Percentiles rank a stretch among this genome's conserved stretches.
Conservation (phyloP, 352 stramenopile species). For the Pythium periplocum region DNA sequence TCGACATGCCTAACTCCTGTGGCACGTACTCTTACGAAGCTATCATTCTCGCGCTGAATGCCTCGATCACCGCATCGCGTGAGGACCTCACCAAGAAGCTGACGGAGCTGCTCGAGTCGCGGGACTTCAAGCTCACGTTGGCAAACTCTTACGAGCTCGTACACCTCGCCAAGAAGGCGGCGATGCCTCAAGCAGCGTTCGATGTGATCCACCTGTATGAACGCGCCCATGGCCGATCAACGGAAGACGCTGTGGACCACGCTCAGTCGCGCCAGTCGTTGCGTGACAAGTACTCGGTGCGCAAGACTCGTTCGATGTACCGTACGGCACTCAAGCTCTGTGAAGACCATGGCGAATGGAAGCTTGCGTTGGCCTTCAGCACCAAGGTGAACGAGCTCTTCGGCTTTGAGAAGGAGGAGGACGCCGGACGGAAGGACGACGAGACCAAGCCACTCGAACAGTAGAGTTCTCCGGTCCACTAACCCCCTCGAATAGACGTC, state of each 20-base stretch:
- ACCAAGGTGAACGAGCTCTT: slow-evolving; percentile 38
- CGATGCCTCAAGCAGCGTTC: slow-evolving; percentile 28
- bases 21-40: slow-evolving; percentile 42
- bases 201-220: slow-evolving; percentile 53
- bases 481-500: too few relatives aligned
- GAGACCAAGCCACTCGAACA: too few relatives aligned
- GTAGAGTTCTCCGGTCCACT: too few relatives aligned
- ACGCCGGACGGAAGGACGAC: too few relatives aligned
- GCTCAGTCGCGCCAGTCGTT: slow-evolving; percentile 15
- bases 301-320: slow-evolving; percentile 55
- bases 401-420: slow-evolving; percentile 18
- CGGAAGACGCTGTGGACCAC: slow-evolving; percentile 7
- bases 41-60: slow-evolving; percentile 33
- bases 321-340: slow-evolving; percentile 36
- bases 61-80: slow-evolving; percentile 22
- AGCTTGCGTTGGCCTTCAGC: slow-evolving; percentile 46
- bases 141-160: slow-evolving; percentile 48
- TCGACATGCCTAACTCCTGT: slow-evolving; percentile 32
- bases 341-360: slow-evolving; percentile 53
- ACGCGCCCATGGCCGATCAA: slow-evolving; percentile 26
- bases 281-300: slow-evolving; percentile 30
- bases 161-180: slow-evolving; percentile 37
- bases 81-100: slow-evolving; percentile 21
- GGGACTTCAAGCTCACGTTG: slow-evolving; percentile 31
- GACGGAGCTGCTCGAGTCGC: slow-evolving; percentile 35